These are phyloP conservation scores for Stemphylium vesicarium DNA, from an alignment of 2,329 filamentous ascomycete genomes.

Conservation along the genomic window DNA sequence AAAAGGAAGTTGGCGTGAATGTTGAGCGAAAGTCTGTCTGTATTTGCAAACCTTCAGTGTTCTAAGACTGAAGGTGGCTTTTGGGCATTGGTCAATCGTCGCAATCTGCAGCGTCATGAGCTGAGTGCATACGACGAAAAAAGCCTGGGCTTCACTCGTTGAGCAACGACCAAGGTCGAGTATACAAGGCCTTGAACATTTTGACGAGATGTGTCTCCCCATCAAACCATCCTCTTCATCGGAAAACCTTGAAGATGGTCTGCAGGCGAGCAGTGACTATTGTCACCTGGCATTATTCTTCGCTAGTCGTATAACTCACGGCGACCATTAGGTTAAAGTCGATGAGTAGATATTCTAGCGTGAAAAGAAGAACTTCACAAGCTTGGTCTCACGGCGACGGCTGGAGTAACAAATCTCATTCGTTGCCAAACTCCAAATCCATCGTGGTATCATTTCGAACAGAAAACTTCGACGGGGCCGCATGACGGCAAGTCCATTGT, in stretches of 20 bases:
- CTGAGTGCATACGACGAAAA: too few species aligned
- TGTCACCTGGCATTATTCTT: constrained; percentile 71
- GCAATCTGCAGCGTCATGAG: too few species aligned
- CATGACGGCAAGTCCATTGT: constrained; percentile 45
- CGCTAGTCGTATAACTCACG: constrained; percentile 92
- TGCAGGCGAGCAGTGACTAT: constrained; percentile 73
- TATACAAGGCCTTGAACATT: background rate
- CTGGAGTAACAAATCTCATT: constrained; percentile 35
- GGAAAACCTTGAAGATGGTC: constrained; percentile 70
- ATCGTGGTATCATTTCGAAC: constrained; percentile 43
- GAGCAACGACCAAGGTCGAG: background rate
- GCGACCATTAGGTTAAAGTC: constrained; percentile 71
- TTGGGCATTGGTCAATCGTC: too few species aligned
- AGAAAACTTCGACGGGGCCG: constrained; percentile 42
- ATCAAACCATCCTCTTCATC: constrained; percentile 82
- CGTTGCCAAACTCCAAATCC: constrained; percentile 30
- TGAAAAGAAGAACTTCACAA: constrained; percentile 25
- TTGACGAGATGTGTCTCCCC: constrained; percentile 63
- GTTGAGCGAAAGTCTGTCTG: too few species aligned
- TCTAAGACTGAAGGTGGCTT: too few species aligned
- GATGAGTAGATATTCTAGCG: constrained; percentile 91
- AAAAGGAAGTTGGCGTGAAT: too few species aligned
- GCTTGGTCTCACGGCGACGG: constrained; percentile 27
- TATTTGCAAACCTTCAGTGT: too few species aligned
- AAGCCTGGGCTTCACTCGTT: background rate